Evolutionary conservation across 768 basidiomycete species (phyloP).

Genomic region (Lentinula aciculospora): DNA sequence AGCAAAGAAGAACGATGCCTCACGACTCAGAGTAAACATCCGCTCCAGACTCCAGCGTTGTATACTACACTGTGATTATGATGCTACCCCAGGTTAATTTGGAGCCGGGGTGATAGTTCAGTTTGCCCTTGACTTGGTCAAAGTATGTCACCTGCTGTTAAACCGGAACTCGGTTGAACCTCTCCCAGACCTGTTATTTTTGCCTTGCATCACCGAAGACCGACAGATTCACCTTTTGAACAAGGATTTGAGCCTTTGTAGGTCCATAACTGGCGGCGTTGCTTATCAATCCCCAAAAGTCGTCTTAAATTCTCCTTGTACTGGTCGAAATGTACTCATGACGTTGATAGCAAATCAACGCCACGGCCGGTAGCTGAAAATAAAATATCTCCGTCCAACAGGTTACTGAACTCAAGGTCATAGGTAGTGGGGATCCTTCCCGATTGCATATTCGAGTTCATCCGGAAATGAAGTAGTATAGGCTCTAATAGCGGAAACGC

Average conservation of each 20-base stretch:
- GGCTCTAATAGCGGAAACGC: neutral
- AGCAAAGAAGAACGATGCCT: neutral
- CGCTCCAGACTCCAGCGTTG: neutral
- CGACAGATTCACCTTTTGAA: too few species aligned
- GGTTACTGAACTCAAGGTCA: too few species aligned
- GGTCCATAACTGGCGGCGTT: too few species aligned
- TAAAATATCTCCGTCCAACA: too few species aligned
- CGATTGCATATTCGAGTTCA: neutral
- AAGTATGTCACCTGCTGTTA: neutral
- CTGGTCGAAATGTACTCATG: too few species aligned
- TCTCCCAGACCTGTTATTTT: neutral
- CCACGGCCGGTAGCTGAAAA: too few species aligned
- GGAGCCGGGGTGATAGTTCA: neutral
- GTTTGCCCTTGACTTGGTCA: too few species aligned
- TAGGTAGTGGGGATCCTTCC: too few species aligned
- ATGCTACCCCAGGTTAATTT: neutral
- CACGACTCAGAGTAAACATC: neutral
- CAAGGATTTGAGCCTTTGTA: neutral
- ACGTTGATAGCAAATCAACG: too few species aligned
- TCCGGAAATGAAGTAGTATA: neutral
- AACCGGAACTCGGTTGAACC: too few species aligned
- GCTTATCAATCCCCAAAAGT: too few species aligned
- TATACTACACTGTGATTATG: neutral
- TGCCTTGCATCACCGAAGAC: neutral
- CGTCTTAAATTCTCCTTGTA: too few species aligned